These are phyloP conservation scores for Austropuccinia psidii DNA, from an alignment of 1,284 basidiomycete genomes.

Conservation along the genomic window DNA sequence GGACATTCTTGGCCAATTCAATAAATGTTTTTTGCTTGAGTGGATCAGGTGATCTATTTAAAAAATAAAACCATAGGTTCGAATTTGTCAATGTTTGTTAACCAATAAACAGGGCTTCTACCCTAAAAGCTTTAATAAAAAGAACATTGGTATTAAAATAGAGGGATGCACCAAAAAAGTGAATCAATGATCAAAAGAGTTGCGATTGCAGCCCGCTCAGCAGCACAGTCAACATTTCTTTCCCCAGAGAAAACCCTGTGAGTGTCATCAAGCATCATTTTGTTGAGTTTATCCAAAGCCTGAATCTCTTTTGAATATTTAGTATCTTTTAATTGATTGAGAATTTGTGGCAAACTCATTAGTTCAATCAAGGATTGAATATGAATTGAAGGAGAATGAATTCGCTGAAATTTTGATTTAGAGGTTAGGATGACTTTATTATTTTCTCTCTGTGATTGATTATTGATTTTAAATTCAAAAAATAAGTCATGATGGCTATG, in stretches of 20 bases:
- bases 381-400: conserved; percentile 87
- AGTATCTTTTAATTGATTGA: conserved; percentile 78
- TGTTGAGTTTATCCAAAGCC: conserved; percentile 64
- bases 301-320: conserved; percentile 94
- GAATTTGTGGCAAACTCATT: conserved; percentile 56
- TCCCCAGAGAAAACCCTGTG: conserved; percentile 98
- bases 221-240: conserved; percentile 81
- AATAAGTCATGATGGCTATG: background rate
- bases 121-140: too few relatives aligned
- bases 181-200: conserved; percentile 91
- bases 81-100: too few relatives aligned
- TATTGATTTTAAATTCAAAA: too few relatives aligned
- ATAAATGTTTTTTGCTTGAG: conserved; percentile 61
- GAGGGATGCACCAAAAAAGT: conserved; percentile 61
- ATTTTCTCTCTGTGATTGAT: conserved; percentile 55
- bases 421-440: conserved; percentile 61
- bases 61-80: too few relatives aligned
- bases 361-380: conserved; percentile 94
- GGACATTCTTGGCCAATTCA: conserved; percentile 76
- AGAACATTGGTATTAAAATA: conserved; percentile 22
- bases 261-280: conserved; percentile 83
- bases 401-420: conserved; percentile 75
- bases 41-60: too few relatives aligned
- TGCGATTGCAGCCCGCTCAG: conserved; percentile 85
- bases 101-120: too few relatives aligned